Conservation (phyloP, 768 basidiomycete species). For the Cystobasidium tubakii region DNA sequence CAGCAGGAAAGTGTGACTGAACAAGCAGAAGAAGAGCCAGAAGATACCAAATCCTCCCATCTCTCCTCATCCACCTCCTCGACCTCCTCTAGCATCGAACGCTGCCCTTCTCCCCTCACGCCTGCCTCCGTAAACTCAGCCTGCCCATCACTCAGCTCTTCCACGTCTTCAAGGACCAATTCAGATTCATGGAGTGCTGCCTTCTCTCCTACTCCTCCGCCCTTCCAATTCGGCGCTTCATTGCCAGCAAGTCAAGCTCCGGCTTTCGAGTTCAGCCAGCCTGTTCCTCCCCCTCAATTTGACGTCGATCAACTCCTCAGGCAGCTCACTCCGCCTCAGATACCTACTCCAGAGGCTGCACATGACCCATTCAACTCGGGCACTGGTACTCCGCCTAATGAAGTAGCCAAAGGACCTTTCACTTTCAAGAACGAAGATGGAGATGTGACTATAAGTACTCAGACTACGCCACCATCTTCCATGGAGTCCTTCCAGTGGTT, state of each 20-base stretch:
- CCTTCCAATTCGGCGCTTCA: background rate
- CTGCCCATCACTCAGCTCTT: slow-evolving; percentile 27
- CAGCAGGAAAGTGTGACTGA: background rate
- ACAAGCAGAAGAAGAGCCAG: background rate
- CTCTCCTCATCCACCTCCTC: slow-evolving; percentile 6
- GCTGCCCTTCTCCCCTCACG: background rate
- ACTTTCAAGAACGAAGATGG: background rate
- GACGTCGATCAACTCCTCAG: slow-evolving; percentile 12
- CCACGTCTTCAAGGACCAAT: slow-evolving; percentile 1
- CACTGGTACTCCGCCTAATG: background rate
- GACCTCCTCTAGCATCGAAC: background rate
- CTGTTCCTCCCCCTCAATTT: background rate
- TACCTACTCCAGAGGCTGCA: background rate
- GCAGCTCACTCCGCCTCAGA: background rate
- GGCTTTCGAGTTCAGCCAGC: background rate
- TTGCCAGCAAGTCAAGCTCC: background rate
- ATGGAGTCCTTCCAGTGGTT: slow-evolving; percentile 9
- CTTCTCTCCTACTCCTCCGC: background rate
- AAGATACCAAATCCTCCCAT: background rate
- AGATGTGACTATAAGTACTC: background rate
- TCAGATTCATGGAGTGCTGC: slow-evolving; percentile 12
- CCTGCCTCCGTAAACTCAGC: background rate
- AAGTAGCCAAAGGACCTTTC: background rate
- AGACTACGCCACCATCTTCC: background rate
- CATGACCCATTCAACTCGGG: background rate